Base-by-base conservation (phyloP, 2,329 filamentous ascomycete species). In the Colletotrichum euphorbiae region DNA sequence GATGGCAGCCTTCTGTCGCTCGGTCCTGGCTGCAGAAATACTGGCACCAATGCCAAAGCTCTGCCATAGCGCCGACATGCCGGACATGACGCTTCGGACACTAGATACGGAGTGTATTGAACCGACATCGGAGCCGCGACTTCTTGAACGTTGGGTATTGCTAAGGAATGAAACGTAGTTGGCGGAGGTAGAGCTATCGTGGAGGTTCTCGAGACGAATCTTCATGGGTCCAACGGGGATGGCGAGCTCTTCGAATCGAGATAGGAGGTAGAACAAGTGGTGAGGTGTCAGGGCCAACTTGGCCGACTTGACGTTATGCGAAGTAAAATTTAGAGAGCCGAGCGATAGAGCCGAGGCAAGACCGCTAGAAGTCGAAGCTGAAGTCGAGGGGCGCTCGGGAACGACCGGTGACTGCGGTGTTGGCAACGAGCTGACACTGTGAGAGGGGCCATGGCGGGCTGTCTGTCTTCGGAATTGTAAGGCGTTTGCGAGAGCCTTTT, bases 81-180 rank as follows among this genome's bases (percentile, higher is more conserved):
- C 93, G 31, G 96, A 97, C 92, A 98, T 95, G 75, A 97, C 94
- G 79, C 95, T 98, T 77, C 95, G 91, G 72, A 99, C 93, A 81
- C 96, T 98, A 24, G 95, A 97, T 46, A 98, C 94, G 6, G 96
- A 98, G 75, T 94, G 94, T 72, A 98, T 93, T 1, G 96, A 98
- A 74, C 93, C 93, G 62, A 91, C 90, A 80, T 98, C 95, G 54
- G 92, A 92, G 71, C 90, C 87, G 70, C 90, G 90, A 71, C 92
- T 91, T 78, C 93, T 92, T 70, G 92, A 91, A 68, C 92, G 89
- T 74, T 95, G 92, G 24, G 92, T 90, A 74, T 93, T 92, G 76
- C 92, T 91, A 70, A 98, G 86, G 78, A 99, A 99, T 4, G 96
- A 98, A 56, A 98, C 94, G 83, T 98, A 98, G 81, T 96, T 97